Percentiles rank a stretch among this genome's conserved stretches.
Conservation (phyloP, 1,284 basidiomycete genomes). For the Golubevia sp. region DNA sequence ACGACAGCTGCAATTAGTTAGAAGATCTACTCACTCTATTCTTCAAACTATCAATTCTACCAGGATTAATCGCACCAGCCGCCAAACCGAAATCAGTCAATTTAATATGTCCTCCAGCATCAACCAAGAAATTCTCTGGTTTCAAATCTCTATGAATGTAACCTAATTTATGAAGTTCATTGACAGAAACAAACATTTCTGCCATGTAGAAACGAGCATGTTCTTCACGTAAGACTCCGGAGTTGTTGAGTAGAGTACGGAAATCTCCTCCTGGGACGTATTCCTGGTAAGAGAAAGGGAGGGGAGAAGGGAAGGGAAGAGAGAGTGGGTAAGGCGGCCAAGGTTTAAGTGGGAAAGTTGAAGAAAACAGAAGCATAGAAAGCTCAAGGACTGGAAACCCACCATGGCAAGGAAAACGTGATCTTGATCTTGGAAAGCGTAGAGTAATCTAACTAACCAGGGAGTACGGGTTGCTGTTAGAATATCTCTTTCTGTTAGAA, state of each 20-base stretch:
- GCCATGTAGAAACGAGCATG: slow-evolving; percentile 59
- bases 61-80: slow-evolving; percentile 54
- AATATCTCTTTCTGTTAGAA: slow-evolving; percentile 58
- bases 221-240: slow-evolving; percentile 64
- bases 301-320: background rate
- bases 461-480: slow-evolving; percentile 57
- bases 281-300: slow-evolving; percentile 64
- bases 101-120: slow-evolving; percentile 57
- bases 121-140: slow-evolving; percentile 70
- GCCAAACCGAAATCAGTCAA: slow-evolving; percentile 61
- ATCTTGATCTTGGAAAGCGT: slow-evolving; percentile 57
- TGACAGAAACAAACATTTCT: slow-evolving; percentile 60
- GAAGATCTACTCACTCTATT: slow-evolving; percentile 13
- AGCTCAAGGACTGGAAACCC: background rate
- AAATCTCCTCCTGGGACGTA: slow-evolving; percentile 61
- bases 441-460: slow-evolving; percentile 55
- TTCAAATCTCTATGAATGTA: slow-evolving; percentile 86
- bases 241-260: slow-evolving; percentile 59
- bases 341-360: background rate
- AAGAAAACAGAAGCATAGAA: background rate
- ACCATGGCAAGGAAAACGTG: slow-evolving; percentile 59
- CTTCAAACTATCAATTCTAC: slow-evolving; percentile 56
- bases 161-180: slow-evolving; percentile 57
- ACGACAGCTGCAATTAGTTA: background rate
- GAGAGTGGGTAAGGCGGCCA: background rate